Evolutionary conservation across 441 rosid species (phyloP), one percentile per base, ranked within the genome.

Genomic region (Gossypium davidsonii): DNA sequence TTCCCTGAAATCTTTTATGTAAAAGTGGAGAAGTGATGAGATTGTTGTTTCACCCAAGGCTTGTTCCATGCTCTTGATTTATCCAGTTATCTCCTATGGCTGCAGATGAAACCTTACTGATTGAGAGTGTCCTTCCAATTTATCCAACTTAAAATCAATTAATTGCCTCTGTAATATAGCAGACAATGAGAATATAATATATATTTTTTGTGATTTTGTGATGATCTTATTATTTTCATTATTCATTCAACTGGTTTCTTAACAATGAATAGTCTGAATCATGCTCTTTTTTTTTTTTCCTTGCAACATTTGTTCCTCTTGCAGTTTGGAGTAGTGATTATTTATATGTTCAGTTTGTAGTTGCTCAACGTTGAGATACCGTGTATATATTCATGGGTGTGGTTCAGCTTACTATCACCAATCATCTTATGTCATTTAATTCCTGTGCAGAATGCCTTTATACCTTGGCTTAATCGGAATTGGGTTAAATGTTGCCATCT

Each of bases 381-480:
- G 39, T 44, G 8, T 48, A 42, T 26, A 18, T 37, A 3, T 58
- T 65, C 17, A 39, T 52, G 20, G 6, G 15, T 15, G 67, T 59
- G 60, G 12, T 73, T 73, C 39, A 71, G 58, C 71, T 59, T 53
- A 69, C 60, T 51, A 17, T 64, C 44, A 70, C 70, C 64, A 44
- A 21, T 44, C 14, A 48, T 67, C 65, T 69, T 65, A 42, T 10
- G 20, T 53, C 53, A 63, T 74, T 65, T 61, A 28, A n/a, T 76
- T 53, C 44, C 52, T 34, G 26, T 83, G 79, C 90, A 95, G 98
- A 88, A 81, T 87, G 85, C 97, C 99, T 58, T 84, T 92, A 39
- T 92, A 86, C 77, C 75, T 92, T 53, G 99, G 99, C 78, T 78
- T 91, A 87, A 67, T 83, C 8, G 95, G 92, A 63, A 85, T 86